These are phyloP conservation scores for Oryza glaberrima DNA, from an alignment of 176 grass and related monocot genomes.

Conservation along the genomic window DNA sequence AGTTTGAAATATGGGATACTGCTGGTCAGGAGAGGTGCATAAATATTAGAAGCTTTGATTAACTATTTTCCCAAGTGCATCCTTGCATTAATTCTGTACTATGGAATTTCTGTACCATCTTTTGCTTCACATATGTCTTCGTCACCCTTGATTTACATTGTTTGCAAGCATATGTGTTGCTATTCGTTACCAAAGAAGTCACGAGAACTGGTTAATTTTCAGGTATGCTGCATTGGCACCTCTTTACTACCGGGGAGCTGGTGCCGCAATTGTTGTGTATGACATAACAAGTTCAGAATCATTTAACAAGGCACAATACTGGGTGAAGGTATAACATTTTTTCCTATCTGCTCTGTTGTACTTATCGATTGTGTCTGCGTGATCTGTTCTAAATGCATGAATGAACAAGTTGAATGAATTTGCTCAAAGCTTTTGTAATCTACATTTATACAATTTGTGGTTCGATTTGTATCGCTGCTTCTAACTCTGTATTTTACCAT, in stretches of 20 bases:
- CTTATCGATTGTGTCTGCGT: neutral
- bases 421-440: neutral
- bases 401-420: neutral
- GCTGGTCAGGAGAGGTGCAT: constrained; percentile 82
- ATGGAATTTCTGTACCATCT: neutral
- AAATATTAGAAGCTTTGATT: neutral
- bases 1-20: constrained; percentile 96
- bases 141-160: neutral
- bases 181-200: constrained; percentile 23
- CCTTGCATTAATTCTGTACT: neutral
- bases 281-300: constrained; percentile 92
- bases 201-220: constrained; percentile 21
- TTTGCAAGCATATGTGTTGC: constrained; percentile 2
- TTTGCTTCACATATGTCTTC: neutral
- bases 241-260: constrained; percentile 86
- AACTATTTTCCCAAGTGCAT: neutral
- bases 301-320: constrained; percentile 88
- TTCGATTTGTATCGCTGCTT: constrained; percentile 22
- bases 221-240: constrained; percentile 90
- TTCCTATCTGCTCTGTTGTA: neutral
- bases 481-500: constrained; percentile 8
- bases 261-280: constrained; percentile 79
- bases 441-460: neutral
- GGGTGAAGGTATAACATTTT: constrained; percentile 68
- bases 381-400: neutral